A percentile compares a stretch with the other conserved stretches of the same genome.
Evolutionary conservation across 192 early-diverging fungal species (phyloP).

Genomic region (Backusella tuberculispora): DNA sequence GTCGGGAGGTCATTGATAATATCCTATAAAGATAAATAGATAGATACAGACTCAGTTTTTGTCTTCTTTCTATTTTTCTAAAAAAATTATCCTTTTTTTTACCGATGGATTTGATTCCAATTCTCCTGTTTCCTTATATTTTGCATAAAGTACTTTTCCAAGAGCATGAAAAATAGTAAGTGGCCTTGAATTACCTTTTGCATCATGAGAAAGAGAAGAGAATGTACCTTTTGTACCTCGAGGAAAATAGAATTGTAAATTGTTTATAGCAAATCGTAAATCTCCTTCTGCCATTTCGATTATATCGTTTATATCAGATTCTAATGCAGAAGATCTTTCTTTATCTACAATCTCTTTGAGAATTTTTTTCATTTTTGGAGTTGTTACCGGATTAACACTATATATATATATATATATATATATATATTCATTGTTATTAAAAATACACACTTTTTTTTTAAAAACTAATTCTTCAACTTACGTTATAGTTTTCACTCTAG

Average conservation of each 20-base stretch:
- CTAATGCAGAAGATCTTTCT: background rate
- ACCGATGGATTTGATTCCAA: constrained; percentile 11
- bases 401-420: too few species aligned
- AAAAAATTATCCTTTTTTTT: background rate
- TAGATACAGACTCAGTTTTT: background rate
- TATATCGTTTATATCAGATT: background rate
- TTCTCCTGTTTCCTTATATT: background rate
- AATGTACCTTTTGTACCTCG: background rate
- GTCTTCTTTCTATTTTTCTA: background rate
- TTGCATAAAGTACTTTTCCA: constrained; percentile 16
- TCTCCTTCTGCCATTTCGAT: constrained; percentile 7
- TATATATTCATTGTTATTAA: background rate
- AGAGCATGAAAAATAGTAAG: background rate
- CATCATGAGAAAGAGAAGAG: background rate
- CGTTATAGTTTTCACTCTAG: background rate
- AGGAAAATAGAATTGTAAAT: constrained; percentile 6
- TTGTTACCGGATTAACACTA: background rate
- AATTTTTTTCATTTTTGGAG: background rate
- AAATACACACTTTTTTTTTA: background rate
- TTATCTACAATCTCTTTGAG: background rate
- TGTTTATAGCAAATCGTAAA: constrained; percentile 18
- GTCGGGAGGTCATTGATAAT: background rate
- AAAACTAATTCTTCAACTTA: background rate
- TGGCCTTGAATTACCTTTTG: background rate
- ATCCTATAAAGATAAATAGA: background rate